Evolutionary conservation across 2,329 filamentous ascomycete genomes (phyloP).

Genomic region (Metarhizium guizhouense): DNA sequence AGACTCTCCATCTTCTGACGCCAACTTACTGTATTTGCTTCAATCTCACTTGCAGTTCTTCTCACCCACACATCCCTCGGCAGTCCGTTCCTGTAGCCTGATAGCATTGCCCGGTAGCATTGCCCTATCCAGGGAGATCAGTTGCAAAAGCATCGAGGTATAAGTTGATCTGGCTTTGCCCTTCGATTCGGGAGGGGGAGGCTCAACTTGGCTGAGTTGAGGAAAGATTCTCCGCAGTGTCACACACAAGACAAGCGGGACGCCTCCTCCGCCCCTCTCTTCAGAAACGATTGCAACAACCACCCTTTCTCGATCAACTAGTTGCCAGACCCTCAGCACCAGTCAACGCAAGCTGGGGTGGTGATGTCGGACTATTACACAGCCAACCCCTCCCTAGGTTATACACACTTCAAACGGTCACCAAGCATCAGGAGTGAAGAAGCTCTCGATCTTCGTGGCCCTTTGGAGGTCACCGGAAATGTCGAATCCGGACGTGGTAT

Average conservation of each 20-base stretch:
- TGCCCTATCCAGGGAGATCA: background rate
- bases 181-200: background rate
- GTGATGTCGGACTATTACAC: constrained; percentile 19
- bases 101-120: background rate
- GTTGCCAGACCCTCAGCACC: background rate
- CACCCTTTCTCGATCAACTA: background rate
- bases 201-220: background rate
- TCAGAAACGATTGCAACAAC: background rate
- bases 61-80: background rate
- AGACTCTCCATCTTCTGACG: background rate
- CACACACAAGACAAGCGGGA: background rate
- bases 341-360: background rate
- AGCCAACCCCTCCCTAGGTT: constrained; percentile 14
- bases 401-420: constrained; percentile 19
- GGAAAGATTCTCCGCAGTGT: constrained; percentile 1
- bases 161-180: background rate
- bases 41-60: background rate
- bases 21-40: background rate
- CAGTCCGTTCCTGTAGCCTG: background rate
- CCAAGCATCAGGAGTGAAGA: constrained; percentile 34
- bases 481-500: constrained; percentile 37
- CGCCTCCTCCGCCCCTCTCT: background rate
- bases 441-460: constrained; percentile 30
- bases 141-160: background rate
- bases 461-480: constrained; percentile 37